These are phyloP conservation scores for Yarrowia galli DNA, from an alignment of 1,139 yeast species.

Conservation along the genomic window DNA sequence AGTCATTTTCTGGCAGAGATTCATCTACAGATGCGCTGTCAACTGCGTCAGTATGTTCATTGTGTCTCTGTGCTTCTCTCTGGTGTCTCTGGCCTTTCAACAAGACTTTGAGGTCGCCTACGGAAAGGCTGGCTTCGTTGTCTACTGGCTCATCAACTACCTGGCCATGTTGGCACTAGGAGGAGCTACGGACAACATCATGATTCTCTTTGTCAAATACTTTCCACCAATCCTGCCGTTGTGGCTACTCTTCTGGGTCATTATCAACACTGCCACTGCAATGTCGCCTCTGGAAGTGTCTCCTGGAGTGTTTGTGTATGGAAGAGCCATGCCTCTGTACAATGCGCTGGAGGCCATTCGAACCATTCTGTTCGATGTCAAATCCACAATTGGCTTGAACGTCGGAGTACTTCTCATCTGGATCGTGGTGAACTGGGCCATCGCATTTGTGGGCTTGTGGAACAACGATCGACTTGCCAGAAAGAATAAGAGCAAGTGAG, in stretches of 20 bases:
- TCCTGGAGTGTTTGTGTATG: constrained; percentile 64
- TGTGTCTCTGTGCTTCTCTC: constrained; percentile 61
- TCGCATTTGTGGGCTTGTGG: constrained; percentile 8
- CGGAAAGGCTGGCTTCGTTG: constrained; percentile 68
- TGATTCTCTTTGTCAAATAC: constrained; percentile 55
- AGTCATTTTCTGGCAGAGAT: constrained; percentile 53
- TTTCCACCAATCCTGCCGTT: constrained; percentile 62
- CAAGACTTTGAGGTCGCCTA: constrained; percentile 61
- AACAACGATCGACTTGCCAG: constrained; percentile 1
- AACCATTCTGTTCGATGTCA: constrained; percentile 66
- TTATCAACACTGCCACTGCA: constrained; percentile 65
- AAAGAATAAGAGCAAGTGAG: not conserved
- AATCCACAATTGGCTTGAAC: constrained; percentile 63
- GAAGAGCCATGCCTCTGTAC: constrained; percentile 70
- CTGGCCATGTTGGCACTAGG: constrained; percentile 68
- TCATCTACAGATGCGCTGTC: constrained; percentile 57
- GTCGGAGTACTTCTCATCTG: constrained; percentile 66
- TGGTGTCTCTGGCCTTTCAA: constrained; percentile 66
- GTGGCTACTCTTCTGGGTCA: constrained; percentile 69
- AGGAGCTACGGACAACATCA: constrained; percentile 67
- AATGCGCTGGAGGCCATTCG: constrained; percentile 63
- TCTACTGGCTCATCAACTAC: constrained; percentile 69
- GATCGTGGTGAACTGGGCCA: constrained; percentile 56
- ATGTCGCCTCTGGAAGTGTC: constrained; percentile 64
- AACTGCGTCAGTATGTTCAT: constrained; percentile 60